Evolutionary conservation across 441 rosid genomes (phyloP).

Genomic region (Erodium texanum): DNA sequence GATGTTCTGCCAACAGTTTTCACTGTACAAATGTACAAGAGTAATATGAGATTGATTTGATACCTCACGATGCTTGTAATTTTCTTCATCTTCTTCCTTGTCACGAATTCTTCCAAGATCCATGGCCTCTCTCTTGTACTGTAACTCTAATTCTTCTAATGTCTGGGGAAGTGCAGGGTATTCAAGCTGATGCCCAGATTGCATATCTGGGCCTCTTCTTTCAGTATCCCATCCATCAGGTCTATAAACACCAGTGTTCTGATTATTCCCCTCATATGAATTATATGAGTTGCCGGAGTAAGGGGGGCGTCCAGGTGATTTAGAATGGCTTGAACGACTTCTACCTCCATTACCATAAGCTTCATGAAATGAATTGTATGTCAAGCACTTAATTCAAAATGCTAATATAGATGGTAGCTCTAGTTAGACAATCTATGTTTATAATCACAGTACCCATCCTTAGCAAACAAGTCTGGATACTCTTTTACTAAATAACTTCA

Average conservation of each 20-base stretch:
- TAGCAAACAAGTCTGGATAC: slow-evolving; percentile 33
- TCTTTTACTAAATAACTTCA: slow-evolving; percentile 42
- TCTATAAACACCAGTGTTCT: slow-evolving; percentile 52
- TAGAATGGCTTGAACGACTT: slow-evolving; percentile 74
- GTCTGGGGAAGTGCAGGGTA: slow-evolving; percentile 51
- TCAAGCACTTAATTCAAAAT: slow-evolving; percentile 60
- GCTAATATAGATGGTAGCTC: slow-evolving; percentile 46
- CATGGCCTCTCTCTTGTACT: slow-evolving; percentile 61
- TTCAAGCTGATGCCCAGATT: slow-evolving; percentile 55
- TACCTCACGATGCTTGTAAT: slow-evolving; percentile 93
- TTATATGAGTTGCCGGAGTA: slow-evolving; percentile 60
- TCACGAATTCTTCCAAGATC: slow-evolving; percentile 67
- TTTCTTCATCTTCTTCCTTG: slow-evolving; percentile 92
- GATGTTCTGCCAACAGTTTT: not conserved
- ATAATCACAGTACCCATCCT: slow-evolving; percentile 39
- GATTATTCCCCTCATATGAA: slow-evolving; percentile 62
- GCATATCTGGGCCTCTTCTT: slow-evolving; percentile 54
- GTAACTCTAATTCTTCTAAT: slow-evolving; percentile 72
- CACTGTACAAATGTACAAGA: not conserved
- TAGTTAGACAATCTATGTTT: slow-evolving; percentile 36
- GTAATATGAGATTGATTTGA: slow-evolving; percentile 21
- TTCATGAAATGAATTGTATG: slow-evolving; percentile 79
- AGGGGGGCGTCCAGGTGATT: slow-evolving; percentile 66
- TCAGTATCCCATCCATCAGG: slow-evolving; percentile 65
- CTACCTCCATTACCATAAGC: slow-evolving; percentile 97